Conservation (phyloP, 2,329 filamentous ascomycete species). For the Aspergillus jensenii region DNA sequence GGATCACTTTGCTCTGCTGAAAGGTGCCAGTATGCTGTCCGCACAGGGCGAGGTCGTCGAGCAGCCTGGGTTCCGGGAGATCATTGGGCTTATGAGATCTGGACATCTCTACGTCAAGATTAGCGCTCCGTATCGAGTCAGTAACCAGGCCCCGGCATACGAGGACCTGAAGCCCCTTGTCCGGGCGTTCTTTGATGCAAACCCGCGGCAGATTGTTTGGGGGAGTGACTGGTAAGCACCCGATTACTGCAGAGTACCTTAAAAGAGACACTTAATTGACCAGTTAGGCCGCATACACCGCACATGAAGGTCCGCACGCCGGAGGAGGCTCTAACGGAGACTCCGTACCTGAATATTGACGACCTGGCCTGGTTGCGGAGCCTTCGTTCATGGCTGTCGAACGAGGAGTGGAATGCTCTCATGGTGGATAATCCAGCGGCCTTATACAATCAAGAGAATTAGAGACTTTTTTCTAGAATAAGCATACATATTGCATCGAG, state of each 20-base stretch:
- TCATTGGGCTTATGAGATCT: conserved; percentile 30
- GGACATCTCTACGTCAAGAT: conserved; percentile 40
- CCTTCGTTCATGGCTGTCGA: conserved; percentile 25
- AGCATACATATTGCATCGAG: too few species aligned
- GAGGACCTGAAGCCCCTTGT: conserved; percentile 33
- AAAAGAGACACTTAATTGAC: background rate
- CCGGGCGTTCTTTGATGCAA: conserved; percentile 31
- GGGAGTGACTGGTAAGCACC: conserved; percentile 38
- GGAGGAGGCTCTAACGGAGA: conserved; percentile 36
- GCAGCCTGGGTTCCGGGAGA: conserved; percentile 31
- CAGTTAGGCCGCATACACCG: conserved; percentile 37
- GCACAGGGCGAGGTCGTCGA: conserved; percentile 19
- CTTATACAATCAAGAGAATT: background rate
- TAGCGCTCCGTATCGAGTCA: conserved; percentile 40
- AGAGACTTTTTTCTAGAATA: background rate
- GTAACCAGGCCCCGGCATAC: conserved; percentile 30
- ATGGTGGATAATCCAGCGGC: conserved; percentile 18
- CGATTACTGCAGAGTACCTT: too few species aligned
- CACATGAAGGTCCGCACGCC: conserved; percentile 37
- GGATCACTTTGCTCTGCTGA: conserved; percentile 40
- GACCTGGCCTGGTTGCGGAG: conserved; percentile 28
- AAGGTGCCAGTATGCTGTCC: conserved; percentile 34
- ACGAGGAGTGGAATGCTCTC: conserved; percentile 23
- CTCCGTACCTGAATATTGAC: conserved; percentile 26
- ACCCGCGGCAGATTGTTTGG: conserved; percentile 35